Conservation (phyloP, 2,329 filamentous ascomycete genomes). For the Fusarium nelsonii region DNA sequence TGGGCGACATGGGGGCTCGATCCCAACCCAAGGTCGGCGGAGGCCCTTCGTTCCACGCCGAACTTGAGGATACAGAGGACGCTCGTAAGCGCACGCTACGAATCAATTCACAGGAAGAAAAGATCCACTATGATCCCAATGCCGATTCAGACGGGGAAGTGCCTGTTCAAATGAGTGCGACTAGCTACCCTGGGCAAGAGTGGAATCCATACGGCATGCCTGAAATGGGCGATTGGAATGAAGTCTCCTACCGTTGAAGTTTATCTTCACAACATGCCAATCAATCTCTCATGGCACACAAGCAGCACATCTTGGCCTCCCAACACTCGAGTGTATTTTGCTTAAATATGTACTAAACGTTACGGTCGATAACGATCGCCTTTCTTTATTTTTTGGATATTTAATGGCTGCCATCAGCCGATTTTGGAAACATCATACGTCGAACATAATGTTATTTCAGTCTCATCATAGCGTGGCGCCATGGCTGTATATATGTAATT, state of each 20-base stretch:
- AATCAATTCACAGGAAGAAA: constrained; percentile 64
- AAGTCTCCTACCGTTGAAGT: constrained; percentile 8
- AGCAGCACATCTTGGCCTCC: background rate
- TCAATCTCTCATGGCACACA: background rate
- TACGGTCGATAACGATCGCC: background rate
- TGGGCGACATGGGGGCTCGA: constrained; percentile 15
- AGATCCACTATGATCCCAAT: constrained; percentile 60
- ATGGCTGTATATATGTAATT: constrained; percentile 18
- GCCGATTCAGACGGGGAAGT: constrained; percentile 50
- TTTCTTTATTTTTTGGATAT: background rate
- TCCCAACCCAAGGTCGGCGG: constrained; percentile 14
- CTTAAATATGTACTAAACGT: background rate
- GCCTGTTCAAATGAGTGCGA: constrained; percentile 71
- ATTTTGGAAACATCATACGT: background rate
- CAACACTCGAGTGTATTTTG: background rate
- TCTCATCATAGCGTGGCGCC: constrained; percentile 33
- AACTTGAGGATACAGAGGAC: constrained; percentile 59
- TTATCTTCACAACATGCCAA: background rate
- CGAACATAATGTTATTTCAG: constrained; percentile 4
- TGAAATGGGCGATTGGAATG: constrained; percentile 49
- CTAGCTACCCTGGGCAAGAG: constrained; percentile 77
- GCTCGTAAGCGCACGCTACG: constrained; percentile 60
- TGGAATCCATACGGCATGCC: constrained; percentile 69
- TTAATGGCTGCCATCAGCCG: background rate
- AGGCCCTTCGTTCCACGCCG: constrained; percentile 47